Evolutionary conservation across 495 filamentous ascomycete genomes (phyloP), one percentile per base, ranked within the genome.

Genomic region (Neurospora tetraspora): DNA sequence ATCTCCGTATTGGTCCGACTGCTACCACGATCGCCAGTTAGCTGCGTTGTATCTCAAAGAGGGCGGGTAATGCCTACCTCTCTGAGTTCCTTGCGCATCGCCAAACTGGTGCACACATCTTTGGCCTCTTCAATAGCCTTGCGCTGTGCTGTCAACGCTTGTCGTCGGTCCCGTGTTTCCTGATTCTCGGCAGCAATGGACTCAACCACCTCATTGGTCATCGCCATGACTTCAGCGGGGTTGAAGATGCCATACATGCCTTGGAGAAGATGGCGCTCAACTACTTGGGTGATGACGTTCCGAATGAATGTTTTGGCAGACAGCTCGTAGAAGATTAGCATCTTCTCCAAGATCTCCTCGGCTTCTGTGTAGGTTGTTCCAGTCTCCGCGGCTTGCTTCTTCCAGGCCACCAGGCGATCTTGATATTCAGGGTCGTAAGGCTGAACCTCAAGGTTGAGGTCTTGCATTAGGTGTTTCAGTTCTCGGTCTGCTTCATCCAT

Each of bases 271-370:
- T 83, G 80, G 3, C 81, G 75, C 71, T 83, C 81, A 9, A 80
- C 74, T 0, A 83, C 81, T 69, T 83, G 82, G 0, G 80, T 81
- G 68, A 83, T 81, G 59, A 77, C 74, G 76, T 83, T 83, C 3
- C 79, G 72, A 68, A 81, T 80, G 68, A 81, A 83, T 18, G 72
- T 74, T 72, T 82, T 82, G 16, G 81, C 81, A 3, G 80, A 78
- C 11, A 83, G 76, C 71, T 83, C 81, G 53, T 83, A 83, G 73
- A 77, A 81, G 39, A 84, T 82, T 10, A 84, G 79, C 82, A 82
- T 83, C 76, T 83, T 83, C 77, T 83, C 80, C 42, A 84, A 72
- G 1, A 84, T 81, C 70, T 83, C 79, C 71, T 83, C 80, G 18
- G 81, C 79, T 20, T 81, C 80, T 14, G 80, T 76, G 43, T 78